These are phyloP conservation scores for Fusarium subtropicale DNA, from an alignment of 2,329 filamentous ascomycete species.

Conservation along the genomic window DNA sequence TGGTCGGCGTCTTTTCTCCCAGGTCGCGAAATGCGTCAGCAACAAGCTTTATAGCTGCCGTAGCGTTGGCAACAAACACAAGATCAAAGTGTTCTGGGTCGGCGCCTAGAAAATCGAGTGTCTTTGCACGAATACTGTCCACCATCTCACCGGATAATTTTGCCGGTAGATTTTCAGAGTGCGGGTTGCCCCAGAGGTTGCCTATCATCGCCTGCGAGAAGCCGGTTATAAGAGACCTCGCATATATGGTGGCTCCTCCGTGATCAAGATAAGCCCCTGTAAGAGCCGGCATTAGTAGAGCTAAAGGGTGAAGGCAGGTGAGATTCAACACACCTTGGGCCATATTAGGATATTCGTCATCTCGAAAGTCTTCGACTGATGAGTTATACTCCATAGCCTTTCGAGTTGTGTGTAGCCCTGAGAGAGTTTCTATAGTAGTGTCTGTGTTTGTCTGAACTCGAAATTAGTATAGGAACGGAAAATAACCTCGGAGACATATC, in stretches of 20 bases:
- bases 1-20: slow-evolving; percentile 58
- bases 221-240: slow-evolving; percentile 66
- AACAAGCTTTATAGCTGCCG: slow-evolving; percentile 71
- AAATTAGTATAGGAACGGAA: not conserved
- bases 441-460: slow-evolving; percentile 22
- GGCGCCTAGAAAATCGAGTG: slow-evolving; percentile 69
- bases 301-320: not conserved
- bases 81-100: slow-evolving; percentile 69
- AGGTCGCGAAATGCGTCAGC: slow-evolving; percentile 67
- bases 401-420: slow-evolving; percentile 12
- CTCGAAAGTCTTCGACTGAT: slow-evolving; percentile 42
- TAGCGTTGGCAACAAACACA: slow-evolving; percentile 71
- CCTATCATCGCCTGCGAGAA: slow-evolving; percentile 67
- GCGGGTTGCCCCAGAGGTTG: slow-evolving; percentile 75
- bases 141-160: slow-evolving; percentile 67
- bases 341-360: slow-evolving; percentile 47
- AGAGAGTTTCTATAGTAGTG: slow-evolving; percentile 20
- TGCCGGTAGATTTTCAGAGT: slow-evolving; percentile 71
- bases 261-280: slow-evolving; percentile 66
- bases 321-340: slow-evolving; percentile 37
- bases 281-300: slow-evolving; percentile 13
- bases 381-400: slow-evolving; percentile 44
- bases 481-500: not conserved
- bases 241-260: slow-evolving; percentile 67
- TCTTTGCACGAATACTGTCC: slow-evolving; percentile 64